Evolutionary conservation across 768 basidiomycete genomes (phyloP), one percentile per base, ranked within the genome.

Genomic region (Leucosporidium yakuticum): DNA sequence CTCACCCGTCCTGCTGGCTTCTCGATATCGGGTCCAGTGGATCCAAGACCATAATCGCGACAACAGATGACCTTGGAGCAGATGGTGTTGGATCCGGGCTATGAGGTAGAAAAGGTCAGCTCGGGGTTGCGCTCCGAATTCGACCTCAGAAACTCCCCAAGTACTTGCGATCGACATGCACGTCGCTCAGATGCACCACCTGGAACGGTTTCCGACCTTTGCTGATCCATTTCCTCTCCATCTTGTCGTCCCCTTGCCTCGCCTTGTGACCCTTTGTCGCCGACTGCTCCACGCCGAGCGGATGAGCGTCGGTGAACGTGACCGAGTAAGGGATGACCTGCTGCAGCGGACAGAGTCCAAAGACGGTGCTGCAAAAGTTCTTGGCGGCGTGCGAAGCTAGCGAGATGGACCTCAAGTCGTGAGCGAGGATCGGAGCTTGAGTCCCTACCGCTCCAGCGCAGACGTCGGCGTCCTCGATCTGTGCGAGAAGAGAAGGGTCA

Each of bases 41-140:
- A 60, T 79, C 76, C 53, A 3, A 48, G 36, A 0, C 64, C 82
- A 67, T 80, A 85, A 53, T 82, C 79, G 61, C 85, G 80, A 75
- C 86, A 86, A 75, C 86, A 86, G 23, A 87, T 83, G 2, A 83
- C 83, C 73, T 85, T 85, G n/a, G 82, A 83, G 77, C 86, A 87
- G 51, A 82, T 80, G 2, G 82, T 82, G 34, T 86, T 83, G 8
- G 85, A 74, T 23, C 84, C 85, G 36, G 80, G 69, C 85, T 85
- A 61, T 19, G 29, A 21, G n/a, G 7, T 8, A 1, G 53, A 25
- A 54, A 15, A 44, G 34, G 39, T 44, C 39, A 44, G 39, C 39
- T 44, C 39, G 39, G 39, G 11, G 14, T 44, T 44, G 39, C 11
- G 6, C 39, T 44, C 39, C 5, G 12, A 15, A 27, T 12, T 20